These are phyloP conservation scores for Suillus cothurnatus DNA, from an alignment of 768 basidiomycete species.

Conservation along the genomic window DNA sequence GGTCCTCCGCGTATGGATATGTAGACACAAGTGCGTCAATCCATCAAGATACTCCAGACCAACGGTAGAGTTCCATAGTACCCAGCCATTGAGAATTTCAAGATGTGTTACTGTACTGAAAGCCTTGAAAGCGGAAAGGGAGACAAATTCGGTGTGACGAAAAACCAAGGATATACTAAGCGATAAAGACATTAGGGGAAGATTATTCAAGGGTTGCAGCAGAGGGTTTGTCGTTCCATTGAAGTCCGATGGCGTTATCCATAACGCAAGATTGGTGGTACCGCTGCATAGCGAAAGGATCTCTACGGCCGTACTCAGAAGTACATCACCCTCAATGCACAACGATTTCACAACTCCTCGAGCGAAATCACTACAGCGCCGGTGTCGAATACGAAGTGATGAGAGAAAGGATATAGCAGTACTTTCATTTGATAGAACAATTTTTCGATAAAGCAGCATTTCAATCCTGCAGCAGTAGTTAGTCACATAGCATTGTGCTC, in stretches of 20 bases:
- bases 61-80: neutral
- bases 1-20: neutral
- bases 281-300: neutral
- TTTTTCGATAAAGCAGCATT: too few relatives aligned
- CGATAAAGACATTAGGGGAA: neutral
- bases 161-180: neutral
- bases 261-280: neutral
- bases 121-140: neutral
- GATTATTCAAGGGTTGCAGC: neutral
- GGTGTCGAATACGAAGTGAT: too few relatives aligned
- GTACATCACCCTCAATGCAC: neutral
- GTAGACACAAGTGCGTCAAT: neutral
- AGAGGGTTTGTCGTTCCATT: neutral
- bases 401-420: too few relatives aligned
- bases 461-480: too few relatives aligned
- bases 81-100: neutral
- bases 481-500: too few relatives aligned
- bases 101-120: neutral
- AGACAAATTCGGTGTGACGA: neutral
- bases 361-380: too few relatives aligned
- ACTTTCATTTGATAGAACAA: too few relatives aligned
- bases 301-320: neutral
- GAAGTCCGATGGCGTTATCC: neutral
- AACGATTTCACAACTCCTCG: too few relatives aligned
- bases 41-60: neutral